Evolutionary conservation across 331 rosid genomes (phyloP).

Genomic region (Spiraea crenata): DNA sequence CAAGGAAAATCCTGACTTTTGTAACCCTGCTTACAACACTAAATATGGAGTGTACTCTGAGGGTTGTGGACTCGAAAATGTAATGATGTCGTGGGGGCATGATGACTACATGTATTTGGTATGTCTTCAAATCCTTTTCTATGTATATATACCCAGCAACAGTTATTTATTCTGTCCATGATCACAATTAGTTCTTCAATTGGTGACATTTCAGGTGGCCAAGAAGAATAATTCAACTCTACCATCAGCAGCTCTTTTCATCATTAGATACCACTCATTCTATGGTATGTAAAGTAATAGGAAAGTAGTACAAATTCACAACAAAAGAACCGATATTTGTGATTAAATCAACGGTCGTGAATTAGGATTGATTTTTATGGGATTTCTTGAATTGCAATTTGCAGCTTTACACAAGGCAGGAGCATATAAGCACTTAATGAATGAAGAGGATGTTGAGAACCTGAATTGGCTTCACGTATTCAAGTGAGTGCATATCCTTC

Average conservation of each 20-base stretch:
- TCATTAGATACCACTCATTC: constrained; percentile 80
- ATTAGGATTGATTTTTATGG: neutral
- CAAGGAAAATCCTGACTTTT: constrained; percentile 50
- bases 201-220: constrained; percentile 48
- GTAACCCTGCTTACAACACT: constrained; percentile 47
- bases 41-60: constrained; percentile 53
- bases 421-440: constrained; percentile 68
- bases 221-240: constrained; percentile 51
- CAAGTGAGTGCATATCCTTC: constrained; percentile 34
- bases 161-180: neutral
- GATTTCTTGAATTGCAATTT: neutral
- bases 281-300: constrained; percentile 37
- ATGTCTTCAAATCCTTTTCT: constrained; percentile 9
- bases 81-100: constrained; percentile 72
- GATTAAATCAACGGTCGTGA: neutral
- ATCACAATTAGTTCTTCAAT: neutral
- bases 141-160: no score
- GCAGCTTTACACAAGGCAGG: constrained; percentile 58
- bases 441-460: constrained; percentile 61
- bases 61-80: constrained; percentile 60
- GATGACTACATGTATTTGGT: constrained; percentile 75
- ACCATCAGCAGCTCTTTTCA: constrained; percentile 67
- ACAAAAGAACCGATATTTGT: neutral
- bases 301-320: neutral
- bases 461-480: constrained; percentile 70